Evolutionary conservation across 768 basidiomycete species (phyloP).

Genomic region (Termitomyces eurrhizus): DNA sequence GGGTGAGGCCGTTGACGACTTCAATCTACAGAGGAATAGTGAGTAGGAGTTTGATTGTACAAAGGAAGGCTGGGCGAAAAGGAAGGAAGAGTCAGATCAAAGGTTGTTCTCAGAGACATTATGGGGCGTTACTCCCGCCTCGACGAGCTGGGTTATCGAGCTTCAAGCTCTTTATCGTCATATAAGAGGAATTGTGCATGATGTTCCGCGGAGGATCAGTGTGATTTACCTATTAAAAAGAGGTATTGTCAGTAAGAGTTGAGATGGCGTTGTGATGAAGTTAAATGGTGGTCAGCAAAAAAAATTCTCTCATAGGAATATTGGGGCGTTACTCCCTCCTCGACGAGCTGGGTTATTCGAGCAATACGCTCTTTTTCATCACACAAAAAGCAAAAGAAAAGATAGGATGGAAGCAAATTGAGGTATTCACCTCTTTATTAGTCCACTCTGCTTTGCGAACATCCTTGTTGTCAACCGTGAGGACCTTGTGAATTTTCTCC

Average conservation of each 20-base stretch:
- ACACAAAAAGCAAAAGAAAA: slow-evolving; percentile 10
- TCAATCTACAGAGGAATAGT: slow-evolving; percentile 58
- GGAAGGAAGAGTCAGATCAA: slow-evolving; percentile 29
- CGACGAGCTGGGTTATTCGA: slow-evolving; percentile 95
- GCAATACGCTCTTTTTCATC: slow-evolving; percentile 80
- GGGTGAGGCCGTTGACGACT: slow-evolving; percentile 81
- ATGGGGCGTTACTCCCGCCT: slow-evolving; percentile 80
- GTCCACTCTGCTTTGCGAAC: slow-evolving; percentile 92
- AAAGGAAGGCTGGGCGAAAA: not conserved
- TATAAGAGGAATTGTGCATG: slow-evolving; percentile 1
- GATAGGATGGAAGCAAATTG: not conserved
- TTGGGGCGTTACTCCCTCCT: slow-evolving; percentile 91
- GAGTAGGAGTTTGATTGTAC: slow-evolving; percentile 12
- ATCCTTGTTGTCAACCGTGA: slow-evolving; percentile 82
- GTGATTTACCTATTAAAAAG: not conserved
- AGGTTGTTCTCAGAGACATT: slow-evolving; percentile 56
- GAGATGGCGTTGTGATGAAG: not conserved
- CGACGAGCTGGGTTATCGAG: slow-evolving; percentile 91
- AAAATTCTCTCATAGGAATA: slow-evolving; percentile 60
- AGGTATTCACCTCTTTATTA: slow-evolving; percentile 84
- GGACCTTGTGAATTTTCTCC: slow-evolving; percentile 77
- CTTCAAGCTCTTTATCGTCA: slow-evolving; percentile 73
- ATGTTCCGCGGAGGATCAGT: not conserved
- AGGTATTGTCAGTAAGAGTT: slow-evolving; percentile 19
- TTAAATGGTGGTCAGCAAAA: slow-evolving; percentile 33